Evolutionary conservation across 2,329 filamentous ascomycete genomes (phyloP).

Genomic region (Diplocarpon rosae): DNA sequence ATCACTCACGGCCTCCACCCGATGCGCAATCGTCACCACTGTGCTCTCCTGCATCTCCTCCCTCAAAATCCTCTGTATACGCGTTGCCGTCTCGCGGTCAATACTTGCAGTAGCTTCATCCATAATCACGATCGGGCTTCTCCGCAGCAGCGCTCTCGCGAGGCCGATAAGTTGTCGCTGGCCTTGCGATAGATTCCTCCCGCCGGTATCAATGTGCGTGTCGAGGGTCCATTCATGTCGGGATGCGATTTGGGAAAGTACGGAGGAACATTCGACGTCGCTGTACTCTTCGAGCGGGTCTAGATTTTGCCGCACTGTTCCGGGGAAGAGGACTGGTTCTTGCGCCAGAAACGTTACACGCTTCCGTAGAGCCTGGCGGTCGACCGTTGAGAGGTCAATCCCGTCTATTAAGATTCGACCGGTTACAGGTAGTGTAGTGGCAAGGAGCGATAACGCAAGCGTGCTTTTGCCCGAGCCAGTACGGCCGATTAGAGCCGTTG

Average conservation of each 20-base stretch:
- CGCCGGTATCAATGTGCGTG: conserved; percentile 47
- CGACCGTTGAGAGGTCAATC: conserved; percentile 47
- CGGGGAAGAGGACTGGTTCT: conserved; percentile 54
- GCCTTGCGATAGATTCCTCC: conserved; percentile 51
- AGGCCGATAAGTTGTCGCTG: conserved; percentile 55
- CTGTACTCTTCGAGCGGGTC: conserved; percentile 48
- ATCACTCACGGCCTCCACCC: conserved; percentile 48
- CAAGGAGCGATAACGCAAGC: conserved; percentile 50
- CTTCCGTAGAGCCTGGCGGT: conserved; percentile 46
- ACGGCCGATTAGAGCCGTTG: conserved; percentile 69
- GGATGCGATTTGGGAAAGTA: conserved; percentile 42
- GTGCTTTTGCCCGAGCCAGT: conserved; percentile 80
- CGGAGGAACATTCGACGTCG: conserved; percentile 40
- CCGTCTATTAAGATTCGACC: conserved; percentile 50
- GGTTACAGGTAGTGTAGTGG: conserved; percentile 40
- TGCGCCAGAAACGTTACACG: conserved; percentile 58
- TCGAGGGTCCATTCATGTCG: conserved; percentile 44
- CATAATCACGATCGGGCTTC: conserved; percentile 51
- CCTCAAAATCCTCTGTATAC: conserved; percentile 42
- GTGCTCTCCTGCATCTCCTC: conserved; percentile 47
- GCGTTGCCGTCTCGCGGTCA: conserved; percentile 46
- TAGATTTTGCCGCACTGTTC: conserved; percentile 49
- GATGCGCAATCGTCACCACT: conserved; percentile 55
- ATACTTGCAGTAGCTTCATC: conserved; percentile 58
- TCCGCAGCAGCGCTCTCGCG: conserved; percentile 48